These are phyloP conservation scores for Ogataea zsoltii DNA, from an alignment of 805 yeast genomes.

Conservation along the genomic window DNA sequence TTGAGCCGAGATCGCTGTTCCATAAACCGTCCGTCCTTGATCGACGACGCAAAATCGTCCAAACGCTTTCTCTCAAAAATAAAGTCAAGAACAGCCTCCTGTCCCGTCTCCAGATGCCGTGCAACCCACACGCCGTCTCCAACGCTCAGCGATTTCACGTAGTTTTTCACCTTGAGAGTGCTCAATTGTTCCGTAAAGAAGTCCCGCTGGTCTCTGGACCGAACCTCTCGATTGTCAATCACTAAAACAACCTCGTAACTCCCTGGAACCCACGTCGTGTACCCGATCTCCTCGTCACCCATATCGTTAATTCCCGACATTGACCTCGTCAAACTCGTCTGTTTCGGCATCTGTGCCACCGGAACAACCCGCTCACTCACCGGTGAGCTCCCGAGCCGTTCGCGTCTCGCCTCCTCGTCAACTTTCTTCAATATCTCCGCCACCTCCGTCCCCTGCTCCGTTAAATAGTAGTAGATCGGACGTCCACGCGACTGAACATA, in stretches of 20 bases:
- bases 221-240: conserved; percentile 81
- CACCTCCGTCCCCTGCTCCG: conserved; percentile 66
- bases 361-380: conserved; percentile 7
- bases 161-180: conserved; percentile 49
- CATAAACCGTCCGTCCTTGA: conserved; percentile 81
- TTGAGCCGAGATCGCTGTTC: conserved; percentile 84
- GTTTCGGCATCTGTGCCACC: neutral
- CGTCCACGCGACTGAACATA: conserved; percentile 57
- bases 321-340: conserved; percentile 1
- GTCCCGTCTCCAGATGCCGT: conserved; percentile 52
- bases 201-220: conserved; percentile 66
- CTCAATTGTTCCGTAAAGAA: conserved; percentile 61
- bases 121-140: conserved; percentile 96
- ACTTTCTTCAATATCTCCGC: conserved; percentile 57
- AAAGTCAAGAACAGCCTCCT: conserved; percentile 71
- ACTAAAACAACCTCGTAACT: conserved; percentile 60
- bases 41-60: conserved; percentile 81
- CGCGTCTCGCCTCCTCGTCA: conserved; percentile 33
- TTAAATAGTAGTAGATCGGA: conserved; percentile 61
- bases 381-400: conserved; percentile 16
- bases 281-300: conserved; percentile 25
- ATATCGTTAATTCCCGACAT: conserved; percentile 2
- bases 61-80: conserved; percentile 89
- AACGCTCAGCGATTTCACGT: conserved; percentile 60
- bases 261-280: conserved; percentile 62